Conservation (phyloP, 768 basidiomycete species). For the Postia placenta region DNA sequence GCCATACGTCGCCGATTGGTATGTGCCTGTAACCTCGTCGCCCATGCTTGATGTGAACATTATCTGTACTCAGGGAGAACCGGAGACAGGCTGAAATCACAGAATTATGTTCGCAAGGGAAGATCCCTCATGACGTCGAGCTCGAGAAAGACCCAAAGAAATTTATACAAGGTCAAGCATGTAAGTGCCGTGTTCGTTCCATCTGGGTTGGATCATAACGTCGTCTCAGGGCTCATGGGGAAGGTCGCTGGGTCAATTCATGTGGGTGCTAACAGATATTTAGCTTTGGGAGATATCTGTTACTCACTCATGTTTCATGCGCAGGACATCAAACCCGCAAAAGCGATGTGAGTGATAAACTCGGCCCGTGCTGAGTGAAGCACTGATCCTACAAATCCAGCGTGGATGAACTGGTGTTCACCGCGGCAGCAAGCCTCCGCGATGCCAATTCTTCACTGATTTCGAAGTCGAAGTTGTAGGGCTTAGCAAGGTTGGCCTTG, state of each 20-base stretch:
- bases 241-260: conserved; percentile 69
- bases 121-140: conserved; percentile 73
- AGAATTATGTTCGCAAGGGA: conserved; percentile 52
- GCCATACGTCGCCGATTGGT: conserved; percentile 73
- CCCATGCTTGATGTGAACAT: not conserved
- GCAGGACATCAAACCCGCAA: conserved; percentile 79
- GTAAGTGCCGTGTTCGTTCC: conserved; percentile 34
- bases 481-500: too few relatives aligned
- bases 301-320: conserved; percentile 6
- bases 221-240: conserved; percentile 63
- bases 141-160: conserved; percentile 62
- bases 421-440: conserved; percentile 55
- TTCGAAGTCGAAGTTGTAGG: conserved; percentile 49
- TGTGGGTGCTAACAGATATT: conserved; percentile 26
- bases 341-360: conserved; percentile 57
- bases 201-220: not conserved
- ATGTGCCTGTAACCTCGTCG: conserved; percentile 13
- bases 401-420: conserved; percentile 76
- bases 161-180: conserved; percentile 50
- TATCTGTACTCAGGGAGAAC: conserved; percentile 44
- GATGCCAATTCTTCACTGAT: conserved; percentile 36
- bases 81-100: conserved; percentile 54
- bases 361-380: not conserved
- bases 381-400: conserved; percentile 34
- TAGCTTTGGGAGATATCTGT: not conserved